Percentiles rank a stretch among this genome's conserved stretches.
phyloP scores from a whole-genome alignment of 2,329 filamentous ascomycete species.

The Clonostachys rosea region DNA sequence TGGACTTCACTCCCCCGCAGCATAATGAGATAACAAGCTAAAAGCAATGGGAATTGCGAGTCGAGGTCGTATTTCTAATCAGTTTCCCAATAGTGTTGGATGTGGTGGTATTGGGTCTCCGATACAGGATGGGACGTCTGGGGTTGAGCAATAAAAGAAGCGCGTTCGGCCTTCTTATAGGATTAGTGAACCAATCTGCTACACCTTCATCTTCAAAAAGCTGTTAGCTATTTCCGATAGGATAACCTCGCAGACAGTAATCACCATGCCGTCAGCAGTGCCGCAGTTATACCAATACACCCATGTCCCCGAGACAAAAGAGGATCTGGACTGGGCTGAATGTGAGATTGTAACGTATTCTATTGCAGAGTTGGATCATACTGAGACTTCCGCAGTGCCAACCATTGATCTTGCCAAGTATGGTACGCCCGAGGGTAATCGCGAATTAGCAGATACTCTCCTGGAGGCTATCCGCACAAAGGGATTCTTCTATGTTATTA shows the following conservation, averaged over 20 bases:
- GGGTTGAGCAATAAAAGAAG: too few relatives aligned
- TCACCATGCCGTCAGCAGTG: constrained; percentile 22
- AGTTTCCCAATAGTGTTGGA: too few relatives aligned
- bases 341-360: constrained; percentile 9
- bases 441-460: constrained; percentile 15
- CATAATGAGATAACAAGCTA: too few relatives aligned
- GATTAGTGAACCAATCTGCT: too few relatives aligned
- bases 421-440: constrained; percentile 20
- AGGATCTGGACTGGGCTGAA: constrained; percentile 28
- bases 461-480: constrained; percentile 26
- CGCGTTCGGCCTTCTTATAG: too few relatives aligned
- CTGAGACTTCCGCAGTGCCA: constrained; percentile 14
- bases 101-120: too few relatives aligned
- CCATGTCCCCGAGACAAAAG: constrained; percentile 27
- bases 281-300: constrained; percentile 22
- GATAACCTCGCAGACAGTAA: neutral
- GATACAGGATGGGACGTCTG: too few relatives aligned
- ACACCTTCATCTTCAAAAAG: too few relatives aligned
- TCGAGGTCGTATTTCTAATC: too few relatives aligned
- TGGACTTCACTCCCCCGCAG: too few relatives aligned
- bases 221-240: too few relatives aligned
- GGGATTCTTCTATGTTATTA: constrained; percentile 56
- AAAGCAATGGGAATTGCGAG: too few relatives aligned
- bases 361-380: neutral
- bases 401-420: constrained; percentile 25